A percentile compares a stretch with the other conserved stretches of the same genome.
Conservation (phyloP, 805 yeast species). For the Myxozyma geophila region DNA sequence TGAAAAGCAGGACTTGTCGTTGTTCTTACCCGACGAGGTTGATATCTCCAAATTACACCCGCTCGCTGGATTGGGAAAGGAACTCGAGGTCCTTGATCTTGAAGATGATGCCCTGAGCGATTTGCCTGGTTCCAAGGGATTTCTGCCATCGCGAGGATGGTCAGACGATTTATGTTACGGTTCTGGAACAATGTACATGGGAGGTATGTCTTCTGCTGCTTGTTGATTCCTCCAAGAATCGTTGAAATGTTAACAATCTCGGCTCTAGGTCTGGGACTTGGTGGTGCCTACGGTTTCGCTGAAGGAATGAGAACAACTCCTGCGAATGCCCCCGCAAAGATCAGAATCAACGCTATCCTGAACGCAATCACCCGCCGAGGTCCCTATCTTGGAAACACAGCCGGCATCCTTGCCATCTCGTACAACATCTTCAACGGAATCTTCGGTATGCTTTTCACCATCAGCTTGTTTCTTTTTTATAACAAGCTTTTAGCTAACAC, state of each 20-base stretch:
- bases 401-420: conserved; percentile 89
- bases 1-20: conserved; percentile 7
- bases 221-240: not conserved
- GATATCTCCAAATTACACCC: conserved; percentile 38
- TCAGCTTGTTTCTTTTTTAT: not conserved
- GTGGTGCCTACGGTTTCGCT: conserved; percentile 85
- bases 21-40: conserved; percentile 26
- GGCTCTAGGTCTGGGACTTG: conserved; percentile 70
- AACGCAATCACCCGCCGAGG: conserved; percentile 95
- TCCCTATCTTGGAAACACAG: conserved; percentile 92
- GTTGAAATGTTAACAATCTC: too few relatives aligned
- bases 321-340: conserved; percentile 72
- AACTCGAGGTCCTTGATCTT: conserved; percentile 81
- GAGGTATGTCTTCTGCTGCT: conserved; percentile 42
- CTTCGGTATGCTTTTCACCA: conserved; percentile 20
- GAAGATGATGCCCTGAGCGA: conserved; percentile 78
- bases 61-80: conserved; percentile 38
- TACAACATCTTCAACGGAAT: conserved; percentile 84
- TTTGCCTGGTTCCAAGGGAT: conserved; percentile 87
- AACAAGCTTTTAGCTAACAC: not conserved
- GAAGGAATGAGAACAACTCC: conserved; percentile 86
- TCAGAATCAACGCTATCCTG: conserved; percentile 84
- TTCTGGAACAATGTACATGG: conserved; percentile 88
- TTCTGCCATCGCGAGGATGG: conserved; percentile 97
- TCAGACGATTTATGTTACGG: conserved; percentile 97